Base-by-base conservation (phyloP, 257 asterid species). In the Solanum lignicaule region DNA sequence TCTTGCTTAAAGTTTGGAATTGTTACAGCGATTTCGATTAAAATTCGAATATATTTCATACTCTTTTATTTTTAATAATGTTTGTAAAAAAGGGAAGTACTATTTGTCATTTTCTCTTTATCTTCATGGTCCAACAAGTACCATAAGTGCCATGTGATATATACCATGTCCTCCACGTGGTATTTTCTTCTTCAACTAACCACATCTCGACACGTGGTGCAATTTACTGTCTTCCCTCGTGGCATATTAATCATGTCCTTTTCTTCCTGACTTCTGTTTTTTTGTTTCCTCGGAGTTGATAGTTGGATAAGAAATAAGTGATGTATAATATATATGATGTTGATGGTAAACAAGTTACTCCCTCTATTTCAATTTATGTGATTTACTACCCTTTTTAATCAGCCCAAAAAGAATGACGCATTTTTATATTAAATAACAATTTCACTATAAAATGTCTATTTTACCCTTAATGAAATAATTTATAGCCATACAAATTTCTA, bases 71-170 rank as follows among this genome's bases (percentile, higher is more conserved):
- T n/a, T 29, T 14, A 3, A 68, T 29, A 16, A 69, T 71, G 78
- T 71, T 78, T 78, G 36, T 14, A 46, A 46, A 78, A 81, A 10
- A 3, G 18, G 3, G 11, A 9, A 81, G 68, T 81, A 81, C 6
- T 29, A 5, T 81, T 46, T 81, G 69, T 81, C 85, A 21, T 31
- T 81, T 29, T 81, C 27, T 48, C 69, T 81, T 27, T 81, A 46
- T 43, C 41, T 48, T 38, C 12, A 41, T 81, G 89, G 89, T 78
- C 89, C 89, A 81, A 84, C 85, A 81, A 81, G 41, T 46, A 41
- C 58, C 7, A n/a, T 38, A 43, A 39, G 71, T 39, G 72, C 66
- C 89, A 87, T 74, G 89, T 87, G 89, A 81, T 20, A 31, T 3
- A 33, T 66, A 21, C 14, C n/a, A 4, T 39, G 71, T 13, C 9